phyloP scores from a whole-genome alignment of 2,329 filamentous ascomycete genomes.

The Cladosporium sphaerospermum region DNA sequence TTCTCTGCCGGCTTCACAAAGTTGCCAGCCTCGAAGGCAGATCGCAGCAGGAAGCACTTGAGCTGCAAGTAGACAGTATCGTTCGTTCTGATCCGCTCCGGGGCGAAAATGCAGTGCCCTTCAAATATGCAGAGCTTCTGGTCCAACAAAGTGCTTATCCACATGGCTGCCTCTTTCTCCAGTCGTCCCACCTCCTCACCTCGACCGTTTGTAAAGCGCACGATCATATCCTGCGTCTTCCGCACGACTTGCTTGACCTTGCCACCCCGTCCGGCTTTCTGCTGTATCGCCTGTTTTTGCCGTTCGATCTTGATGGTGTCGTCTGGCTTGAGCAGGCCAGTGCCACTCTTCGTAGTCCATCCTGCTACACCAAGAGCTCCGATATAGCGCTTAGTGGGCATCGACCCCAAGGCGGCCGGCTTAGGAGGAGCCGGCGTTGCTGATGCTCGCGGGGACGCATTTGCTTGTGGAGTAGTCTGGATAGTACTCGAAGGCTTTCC shows the following conservation, averaged over 20 bases:
- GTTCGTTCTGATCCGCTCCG: conserved; percentile 77
- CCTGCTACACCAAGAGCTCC: conserved; percentile 87
- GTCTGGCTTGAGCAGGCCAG: conserved; percentile 67
- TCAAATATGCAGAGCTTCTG: conserved; percentile 84
- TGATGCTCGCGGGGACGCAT: neutral
- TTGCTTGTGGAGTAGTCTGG: conserved; percentile 6
- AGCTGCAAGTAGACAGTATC: conserved; percentile 93
- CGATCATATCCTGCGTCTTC: conserved; percentile 74
- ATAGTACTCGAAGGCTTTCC: conserved; percentile 1
- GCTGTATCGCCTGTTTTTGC: conserved; percentile 61
- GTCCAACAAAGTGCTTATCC: conserved; percentile 89
- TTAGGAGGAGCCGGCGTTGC: neutral
- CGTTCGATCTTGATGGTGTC: conserved; percentile 84
- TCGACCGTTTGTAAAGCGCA: conserved; percentile 74
- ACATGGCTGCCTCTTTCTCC: conserved; percentile 78
- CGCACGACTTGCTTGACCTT: conserved; percentile 46
- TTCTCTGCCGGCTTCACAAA: conserved; percentile 58
- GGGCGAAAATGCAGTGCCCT: conserved; percentile 80
- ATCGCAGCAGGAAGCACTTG: conserved; percentile 65
- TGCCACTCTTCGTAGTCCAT: conserved; percentile 84
- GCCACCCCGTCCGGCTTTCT: conserved; percentile 36
- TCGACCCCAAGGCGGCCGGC: conserved; percentile 26
- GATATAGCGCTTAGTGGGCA: conserved; percentile 65
- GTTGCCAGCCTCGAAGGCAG: conserved; percentile 62
- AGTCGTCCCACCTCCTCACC: conserved; percentile 82